Evolutionary conservation across 2,329 filamentous ascomycete species (phyloP).

Genomic region (Beauveria varroae): DNA sequence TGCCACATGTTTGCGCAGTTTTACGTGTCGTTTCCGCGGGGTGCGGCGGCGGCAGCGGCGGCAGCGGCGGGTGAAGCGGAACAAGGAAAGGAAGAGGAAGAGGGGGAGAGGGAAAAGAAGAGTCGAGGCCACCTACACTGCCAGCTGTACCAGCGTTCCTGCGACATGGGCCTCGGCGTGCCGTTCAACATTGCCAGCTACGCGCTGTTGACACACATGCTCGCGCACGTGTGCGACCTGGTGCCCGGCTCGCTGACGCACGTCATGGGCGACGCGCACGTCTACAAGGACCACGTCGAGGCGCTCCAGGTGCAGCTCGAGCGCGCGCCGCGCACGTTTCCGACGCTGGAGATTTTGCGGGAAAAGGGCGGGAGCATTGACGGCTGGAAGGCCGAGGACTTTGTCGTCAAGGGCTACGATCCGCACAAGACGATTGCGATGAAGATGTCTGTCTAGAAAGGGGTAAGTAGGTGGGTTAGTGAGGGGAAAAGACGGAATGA

Average conservation of each 20-base stretch:
- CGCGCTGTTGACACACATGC: constrained; percentile 88
- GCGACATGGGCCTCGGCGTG: constrained; percentile 94
- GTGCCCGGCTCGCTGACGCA: constrained; percentile 84
- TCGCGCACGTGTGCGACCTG: constrained; percentile 79
- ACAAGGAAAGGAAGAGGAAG: constrained; percentile 12
- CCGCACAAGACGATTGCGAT: constrained; percentile 90
- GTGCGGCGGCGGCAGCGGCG: constrained; percentile 12
- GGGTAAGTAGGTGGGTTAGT: no score
- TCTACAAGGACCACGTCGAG: constrained; percentile 89
- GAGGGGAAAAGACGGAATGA: neutral
- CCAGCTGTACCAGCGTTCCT: constrained; percentile 85
- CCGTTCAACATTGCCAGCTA: constrained; percentile 98
- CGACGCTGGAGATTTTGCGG: constrained; percentile 63
- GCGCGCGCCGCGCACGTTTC: constrained; percentile 75
- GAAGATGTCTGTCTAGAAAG: constrained; percentile 88
- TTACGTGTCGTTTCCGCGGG: constrained; percentile 68
- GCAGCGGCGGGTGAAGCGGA: neutral
- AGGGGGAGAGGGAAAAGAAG: constrained; percentile 33
- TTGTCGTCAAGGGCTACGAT: constrained; percentile 79
- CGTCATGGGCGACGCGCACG: constrained; percentile 96
- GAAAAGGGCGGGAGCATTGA: constrained; percentile 71
- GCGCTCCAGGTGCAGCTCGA: constrained; percentile 74
- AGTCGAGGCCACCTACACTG: constrained; percentile 65
- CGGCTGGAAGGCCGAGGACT: constrained; percentile 83
- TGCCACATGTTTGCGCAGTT: constrained; percentile 99